Conservation (phyloP, 306 rosid species). For the Senna tora region DNA sequence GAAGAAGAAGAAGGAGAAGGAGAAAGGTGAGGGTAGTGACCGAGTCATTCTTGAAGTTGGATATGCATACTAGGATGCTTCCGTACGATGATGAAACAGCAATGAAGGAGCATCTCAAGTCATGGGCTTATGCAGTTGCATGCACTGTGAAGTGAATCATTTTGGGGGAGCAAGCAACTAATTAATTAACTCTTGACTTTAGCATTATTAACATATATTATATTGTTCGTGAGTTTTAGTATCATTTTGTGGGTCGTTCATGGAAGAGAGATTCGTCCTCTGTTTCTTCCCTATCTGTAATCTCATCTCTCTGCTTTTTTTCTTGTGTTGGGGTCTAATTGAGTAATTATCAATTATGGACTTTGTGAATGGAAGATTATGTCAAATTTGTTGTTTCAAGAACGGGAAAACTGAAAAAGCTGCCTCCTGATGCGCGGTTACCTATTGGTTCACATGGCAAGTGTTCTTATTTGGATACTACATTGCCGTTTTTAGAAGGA, state of each 20-base stretch:
- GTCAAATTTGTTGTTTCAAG: background rate
- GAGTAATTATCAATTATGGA: too few species aligned
- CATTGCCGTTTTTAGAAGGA: background rate
- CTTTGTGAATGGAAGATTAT: too few species aligned
- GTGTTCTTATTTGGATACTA: background rate
- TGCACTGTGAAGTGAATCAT: slow-evolving; percentile 51
- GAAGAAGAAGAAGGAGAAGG: slow-evolving; percentile 28
- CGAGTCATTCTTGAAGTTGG: background rate
- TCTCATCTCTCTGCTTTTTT: background rate
- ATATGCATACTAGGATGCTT: slow-evolving; percentile 36
- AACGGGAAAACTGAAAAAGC: too few species aligned
- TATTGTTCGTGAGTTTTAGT: background rate
- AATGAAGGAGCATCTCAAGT: slow-evolving; percentile 74
- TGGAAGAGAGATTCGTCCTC: background rate
- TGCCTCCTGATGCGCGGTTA: background rate
- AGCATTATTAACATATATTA: background rate
- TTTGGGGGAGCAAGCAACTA: background rate
- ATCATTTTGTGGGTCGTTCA: background rate
- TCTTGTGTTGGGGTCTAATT: too few species aligned
- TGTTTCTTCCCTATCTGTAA: background rate
- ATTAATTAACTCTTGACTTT: background rate
- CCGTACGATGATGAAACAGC: slow-evolving; percentile 55
- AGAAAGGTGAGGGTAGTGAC: background rate
- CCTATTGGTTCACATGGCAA: background rate
- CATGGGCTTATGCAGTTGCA: slow-evolving; percentile 81